Base-by-base conservation (phyloP, 2,329 filamentous ascomycete species). In the Sclerotinia subarctica region DNA sequence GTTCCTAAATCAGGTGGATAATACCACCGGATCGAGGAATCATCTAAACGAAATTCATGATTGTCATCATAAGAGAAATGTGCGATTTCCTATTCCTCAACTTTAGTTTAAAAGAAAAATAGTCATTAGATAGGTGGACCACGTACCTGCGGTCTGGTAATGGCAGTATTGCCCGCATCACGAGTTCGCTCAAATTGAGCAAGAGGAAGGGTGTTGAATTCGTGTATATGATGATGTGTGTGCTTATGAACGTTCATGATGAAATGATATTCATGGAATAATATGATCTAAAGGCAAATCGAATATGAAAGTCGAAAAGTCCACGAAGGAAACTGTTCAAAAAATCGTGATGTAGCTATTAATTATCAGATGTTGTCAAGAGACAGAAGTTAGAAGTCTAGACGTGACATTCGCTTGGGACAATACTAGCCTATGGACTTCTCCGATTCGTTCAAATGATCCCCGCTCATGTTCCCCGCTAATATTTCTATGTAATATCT, bases 11-110 rank as follows among this genome's bases (percentile, higher is more conserved):
- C 80, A 0, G 90, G 92, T 2, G 92, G 90, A 75, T 97, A 95
- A 79, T 97, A 98, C 81, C 94, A 97, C 72, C 88, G 88, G 72
- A 99, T 77, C 1, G 92, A 94, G 3, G 90, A 90, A 70, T 91
- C 90, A 71, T 92, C 93, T 4, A 90, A 85, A 60, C 83, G 88
- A 75, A 93, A 93, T 66, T 86, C 79, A 77, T 94, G 95, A 38
- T 93, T 82, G 56, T 93, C 87, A 77, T 98, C 92, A 79, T 95
- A 98, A 11, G 94, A 98, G 80, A 98, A 99, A 79, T 85, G 93
- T 5, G 94, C 86, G 72, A 99, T 91, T 82, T 99, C 95, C 90
- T 94, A 68, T 13, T 10, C 8, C 24, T 4, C 13, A 2, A 4
- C 3, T 15, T 67, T 21, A 67, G 49, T 19, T 46, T n/a, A 17